These are phyloP conservation scores for Aspergillus asperescens DNA, from an alignment of 495 filamentous ascomycete species.

Conservation along the genomic window DNA sequence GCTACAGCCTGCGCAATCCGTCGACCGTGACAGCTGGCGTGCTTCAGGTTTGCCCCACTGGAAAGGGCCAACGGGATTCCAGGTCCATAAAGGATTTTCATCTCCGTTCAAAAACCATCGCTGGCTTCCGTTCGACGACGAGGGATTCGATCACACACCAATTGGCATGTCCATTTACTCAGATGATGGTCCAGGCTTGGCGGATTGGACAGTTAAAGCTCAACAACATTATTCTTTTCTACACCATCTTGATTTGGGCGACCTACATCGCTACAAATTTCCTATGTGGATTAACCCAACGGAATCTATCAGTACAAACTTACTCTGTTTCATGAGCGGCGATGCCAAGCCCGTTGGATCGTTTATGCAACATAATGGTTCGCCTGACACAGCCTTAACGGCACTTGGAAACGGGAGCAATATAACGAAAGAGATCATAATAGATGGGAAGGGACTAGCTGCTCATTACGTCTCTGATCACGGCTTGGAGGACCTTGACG, in stretches of 20 bases:
- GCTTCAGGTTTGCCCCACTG: constrained; percentile 27
- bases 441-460: constrained; percentile 50
- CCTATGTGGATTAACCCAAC: constrained; percentile 45
- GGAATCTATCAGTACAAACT: constrained; percentile 39
- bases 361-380: constrained; percentile 10
- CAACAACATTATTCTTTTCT: constrained; percentile 54
- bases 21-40: constrained; percentile 24
- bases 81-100: constrained; percentile 22
- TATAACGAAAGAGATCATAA: constrained; percentile 29
- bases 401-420: constrained; percentile 5
- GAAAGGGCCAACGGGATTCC: constrained; percentile 27
- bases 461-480: constrained; percentile 44
- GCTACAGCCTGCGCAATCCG: constrained; percentile 15
- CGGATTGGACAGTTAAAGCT: constrained; percentile 46
- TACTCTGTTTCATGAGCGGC: constrained; percentile 44
- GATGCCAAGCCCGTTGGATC: constrained; percentile 27
- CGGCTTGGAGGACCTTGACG: constrained; percentile 34
- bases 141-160: constrained; percentile 24
- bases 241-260: constrained; percentile 42
- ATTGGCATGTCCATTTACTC: constrained; percentile 29
- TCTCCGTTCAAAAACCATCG: constrained; percentile 28
- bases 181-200: constrained; percentile 30
- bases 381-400: neutral
- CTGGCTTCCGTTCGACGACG: constrained; percentile 26
- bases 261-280: constrained; percentile 47